Evolutionary conservation across 768 basidiomycete species (phyloP).

Genomic region (Hypsizygus marmoreus): DNA sequence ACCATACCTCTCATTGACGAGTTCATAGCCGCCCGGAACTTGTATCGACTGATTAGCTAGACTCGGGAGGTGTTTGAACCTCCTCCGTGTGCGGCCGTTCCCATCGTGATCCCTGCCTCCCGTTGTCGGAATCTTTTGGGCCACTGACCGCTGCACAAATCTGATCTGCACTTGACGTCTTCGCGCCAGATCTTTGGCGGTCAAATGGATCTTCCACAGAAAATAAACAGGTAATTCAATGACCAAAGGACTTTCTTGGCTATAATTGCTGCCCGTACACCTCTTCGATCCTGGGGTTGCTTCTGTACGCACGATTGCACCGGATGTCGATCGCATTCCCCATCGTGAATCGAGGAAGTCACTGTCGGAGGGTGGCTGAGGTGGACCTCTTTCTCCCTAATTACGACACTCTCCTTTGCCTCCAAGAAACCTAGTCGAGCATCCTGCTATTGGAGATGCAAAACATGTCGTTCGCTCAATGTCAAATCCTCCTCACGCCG

Average conservation of each 20-base stretch:
- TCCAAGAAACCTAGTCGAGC: slow-evolving; percentile 23
- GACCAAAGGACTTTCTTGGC: slow-evolving; percentile 5
- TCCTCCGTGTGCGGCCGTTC: slow-evolving; percentile 18
- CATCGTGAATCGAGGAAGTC: slow-evolving; percentile 12
- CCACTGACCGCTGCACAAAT: slow-evolving; percentile 9
- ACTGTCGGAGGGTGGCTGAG: slow-evolving; percentile 13
- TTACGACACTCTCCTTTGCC: slow-evolving; percentile 13
- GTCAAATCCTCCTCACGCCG: slow-evolving; percentile 27
- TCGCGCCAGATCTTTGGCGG: slow-evolving; percentile 12
- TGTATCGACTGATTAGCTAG: background rate
- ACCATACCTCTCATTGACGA: too few species aligned
- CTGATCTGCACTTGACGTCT: slow-evolving; percentile 21
- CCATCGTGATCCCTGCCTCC: slow-evolving; percentile 26
- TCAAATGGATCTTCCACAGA: slow-evolving; percentile 15
- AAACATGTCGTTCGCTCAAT: slow-evolving; percentile 32
- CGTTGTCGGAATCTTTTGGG: slow-evolving; percentile 17
- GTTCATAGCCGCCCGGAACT: too few species aligned
- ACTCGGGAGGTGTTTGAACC: background rate
- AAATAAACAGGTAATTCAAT: slow-evolving; percentile 17
- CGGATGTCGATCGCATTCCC: slow-evolving; percentile 21
- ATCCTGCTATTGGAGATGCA: slow-evolving; percentile 16
- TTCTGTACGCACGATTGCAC: slow-evolving; percentile 28
- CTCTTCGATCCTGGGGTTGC: slow-evolving; percentile 11
- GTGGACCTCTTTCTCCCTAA: slow-evolving; percentile 11
- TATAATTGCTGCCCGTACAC: slow-evolving; percentile 4